Conservation (phyloP, 371 early-diverging fungal species). For the Mortierella sp. region DNA sequence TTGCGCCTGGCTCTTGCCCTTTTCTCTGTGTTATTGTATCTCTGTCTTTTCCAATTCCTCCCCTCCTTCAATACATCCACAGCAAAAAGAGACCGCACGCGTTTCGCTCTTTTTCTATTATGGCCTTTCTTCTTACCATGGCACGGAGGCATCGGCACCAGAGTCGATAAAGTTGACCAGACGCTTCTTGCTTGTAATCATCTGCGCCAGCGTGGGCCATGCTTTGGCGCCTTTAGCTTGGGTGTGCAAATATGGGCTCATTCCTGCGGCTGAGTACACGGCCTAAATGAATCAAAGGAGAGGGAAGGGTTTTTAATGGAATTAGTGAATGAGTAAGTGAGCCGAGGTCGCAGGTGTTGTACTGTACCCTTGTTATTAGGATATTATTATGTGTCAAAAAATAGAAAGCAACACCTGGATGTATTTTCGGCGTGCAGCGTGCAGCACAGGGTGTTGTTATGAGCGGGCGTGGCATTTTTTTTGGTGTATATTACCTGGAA, state of each 20-base stretch:
- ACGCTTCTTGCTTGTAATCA: conserved; percentile 78
- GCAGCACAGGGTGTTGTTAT: neutral
- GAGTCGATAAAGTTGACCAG: conserved; percentile 78
- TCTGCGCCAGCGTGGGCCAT: conserved; percentile 82
- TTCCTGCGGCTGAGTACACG: conserved; percentile 73
- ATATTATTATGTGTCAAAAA: conserved; percentile 13
- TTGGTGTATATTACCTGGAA: conserved; percentile 59
- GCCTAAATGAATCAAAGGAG: conserved; percentile 19
- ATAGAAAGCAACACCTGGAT: neutral
- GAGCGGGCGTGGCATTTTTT: neutral
- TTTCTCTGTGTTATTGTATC: neutral
- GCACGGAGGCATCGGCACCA: conserved; percentile 67
- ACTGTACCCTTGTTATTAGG: neutral
- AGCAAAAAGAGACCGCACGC: neutral
- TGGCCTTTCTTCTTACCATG: conserved; percentile 62
- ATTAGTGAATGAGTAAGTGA: neutral
- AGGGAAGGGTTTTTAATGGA: neutral
- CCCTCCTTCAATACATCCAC: too few relatives aligned
- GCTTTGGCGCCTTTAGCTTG: conserved; percentile 58
- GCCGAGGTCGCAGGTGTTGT: too few relatives aligned
- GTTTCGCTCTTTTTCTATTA: too few relatives aligned
- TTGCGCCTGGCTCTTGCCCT: neutral
- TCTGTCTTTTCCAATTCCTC: neutral
- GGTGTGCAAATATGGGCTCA: conserved; percentile 67
- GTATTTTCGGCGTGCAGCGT: conserved; percentile 3